Evolutionary conservation across 345 rosid genomes (phyloP), one percentile per base, ranked within the genome.

Genomic region (Eucalyptus sp.): DNA sequence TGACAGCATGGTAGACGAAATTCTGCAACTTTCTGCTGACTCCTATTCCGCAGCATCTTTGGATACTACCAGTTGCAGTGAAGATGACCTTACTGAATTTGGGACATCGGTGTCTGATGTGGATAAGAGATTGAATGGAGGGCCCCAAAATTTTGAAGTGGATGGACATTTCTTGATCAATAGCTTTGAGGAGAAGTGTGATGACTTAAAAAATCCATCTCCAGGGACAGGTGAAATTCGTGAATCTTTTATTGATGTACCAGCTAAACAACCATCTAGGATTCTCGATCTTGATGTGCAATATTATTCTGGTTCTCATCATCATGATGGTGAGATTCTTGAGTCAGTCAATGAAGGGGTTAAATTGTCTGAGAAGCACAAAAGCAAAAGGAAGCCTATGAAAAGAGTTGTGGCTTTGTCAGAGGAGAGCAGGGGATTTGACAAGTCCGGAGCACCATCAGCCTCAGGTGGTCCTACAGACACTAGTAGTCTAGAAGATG

Each of bases 1-100:
- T 86, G 96, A 96, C 60, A 93, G 96, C 91, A 94, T 98, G 68
- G 99, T 96, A 89, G 99, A 96, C 91, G 99, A 98, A 95, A 94
- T 95, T 89, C 90, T 98, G 93, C 99, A 96, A 95, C 95, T 97
- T 83, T 94, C 99, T 93, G 99, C 96, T 13, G 97, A 95, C 80
- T 96, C 99, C 88, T 96, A 90, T 92, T 97, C 99, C 20, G 92
- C 94, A 87, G 95, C 92, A 86, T 96, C 99, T 37, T 95, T 98
- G 90, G 96, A 98, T 91, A 96, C 97, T 85, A 95, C 97, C 86
- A 97, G 98, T 92, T 92, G 95, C 90, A 94, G 97, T 91, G 99
- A 95, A 88, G 96, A 94, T 91, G 96, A 95, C 84, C 58, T 91
- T 83, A 60, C 90, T 91, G 93, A 95, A 54, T 90, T 88, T 92